These are phyloP conservation scores for Botrytis tulipae DNA, from an alignment of 2,329 filamentous ascomycete genomes.

Conservation along the genomic window DNA sequence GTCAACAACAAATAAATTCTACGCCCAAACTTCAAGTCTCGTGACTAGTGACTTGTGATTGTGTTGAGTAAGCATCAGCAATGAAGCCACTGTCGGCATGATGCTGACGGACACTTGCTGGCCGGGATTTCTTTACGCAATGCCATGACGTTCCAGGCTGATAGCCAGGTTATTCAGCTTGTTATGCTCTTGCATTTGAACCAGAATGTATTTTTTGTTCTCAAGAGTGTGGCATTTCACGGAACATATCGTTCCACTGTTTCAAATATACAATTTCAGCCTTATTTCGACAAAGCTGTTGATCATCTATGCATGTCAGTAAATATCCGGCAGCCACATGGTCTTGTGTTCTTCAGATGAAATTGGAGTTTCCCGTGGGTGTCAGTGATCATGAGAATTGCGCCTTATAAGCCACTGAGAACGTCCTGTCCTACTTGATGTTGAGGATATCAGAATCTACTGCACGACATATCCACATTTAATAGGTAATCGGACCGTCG, in stretches of 20 bases:
- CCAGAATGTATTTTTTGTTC: background rate
- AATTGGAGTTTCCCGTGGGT: background rate
- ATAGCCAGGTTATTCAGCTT: background rate
- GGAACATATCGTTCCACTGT: background rate
- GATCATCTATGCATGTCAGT: background rate
- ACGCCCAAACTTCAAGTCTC: background rate
- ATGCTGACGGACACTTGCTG: background rate
- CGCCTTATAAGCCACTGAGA: background rate
- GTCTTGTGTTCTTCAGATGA: background rate
- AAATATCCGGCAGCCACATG: background rate
- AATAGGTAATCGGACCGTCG: constrained; percentile 14
- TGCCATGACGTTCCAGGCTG: background rate
- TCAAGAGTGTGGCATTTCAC: background rate
- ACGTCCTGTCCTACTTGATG: background rate
- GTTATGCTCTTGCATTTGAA: background rate
- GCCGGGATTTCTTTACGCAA: background rate
- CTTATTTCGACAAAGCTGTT: background rate
- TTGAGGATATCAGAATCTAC: background rate
- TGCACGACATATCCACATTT: background rate
- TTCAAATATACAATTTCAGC: background rate
- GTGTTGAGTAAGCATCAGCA: background rate
- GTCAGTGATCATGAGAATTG: background rate
- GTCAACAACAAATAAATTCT: background rate
- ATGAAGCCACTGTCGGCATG: background rate
- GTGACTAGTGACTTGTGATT: background rate